Evolutionary conservation across 805 yeast genomes (phyloP).

Genomic region (Candida schatavii): DNA sequence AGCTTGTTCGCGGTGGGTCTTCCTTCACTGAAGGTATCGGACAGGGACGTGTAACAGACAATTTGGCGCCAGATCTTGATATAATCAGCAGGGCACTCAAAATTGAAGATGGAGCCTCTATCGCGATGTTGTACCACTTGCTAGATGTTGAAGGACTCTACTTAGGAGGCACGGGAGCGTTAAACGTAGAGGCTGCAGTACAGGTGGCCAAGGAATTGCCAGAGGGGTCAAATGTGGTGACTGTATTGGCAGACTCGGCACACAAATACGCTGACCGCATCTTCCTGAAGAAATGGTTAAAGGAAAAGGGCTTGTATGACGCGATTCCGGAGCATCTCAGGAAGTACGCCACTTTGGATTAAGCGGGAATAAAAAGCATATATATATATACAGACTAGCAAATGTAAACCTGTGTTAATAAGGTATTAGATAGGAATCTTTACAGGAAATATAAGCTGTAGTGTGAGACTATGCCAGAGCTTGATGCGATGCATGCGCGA

Average conservation of each 20-base stretch:
- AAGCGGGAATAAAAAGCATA: too few species aligned
- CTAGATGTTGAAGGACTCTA: slow-evolving; percentile 88
- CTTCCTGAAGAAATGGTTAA: slow-evolving; percentile 75
- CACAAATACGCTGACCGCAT: slow-evolving; percentile 83
- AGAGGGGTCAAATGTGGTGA: slow-evolving; percentile 77
- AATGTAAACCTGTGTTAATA: too few species aligned
- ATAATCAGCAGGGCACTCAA: slow-evolving; percentile 76
- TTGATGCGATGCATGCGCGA: too few species aligned
- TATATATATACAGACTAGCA: too few species aligned
- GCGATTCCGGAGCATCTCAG: slow-evolving; percentile 68
- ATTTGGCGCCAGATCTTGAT: slow-evolving; percentile 69
- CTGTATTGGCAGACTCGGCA: slow-evolving; percentile 87
- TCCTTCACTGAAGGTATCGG: slow-evolving; percentile 97
- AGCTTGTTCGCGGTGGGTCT: slow-evolving; percentile 70
- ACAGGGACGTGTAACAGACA: slow-evolving; percentile 88
- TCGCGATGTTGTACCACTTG: slow-evolving; percentile 77
- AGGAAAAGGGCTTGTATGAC: slow-evolving; percentile 61
- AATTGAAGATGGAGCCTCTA: slow-evolving; percentile 76
- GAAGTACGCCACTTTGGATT: slow-evolving; percentile 55
- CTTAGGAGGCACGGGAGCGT: slow-evolving; percentile 86
- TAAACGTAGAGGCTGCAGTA: slow-evolving; percentile 87
- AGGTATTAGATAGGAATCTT: too few species aligned
- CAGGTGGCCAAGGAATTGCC: slow-evolving; percentile 75
- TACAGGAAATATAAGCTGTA: too few species aligned
- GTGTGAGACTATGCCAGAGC: too few species aligned